Base-by-base conservation (phyloP, 768 basidiomycete genomes). In the Mycena galericulata region DNA sequence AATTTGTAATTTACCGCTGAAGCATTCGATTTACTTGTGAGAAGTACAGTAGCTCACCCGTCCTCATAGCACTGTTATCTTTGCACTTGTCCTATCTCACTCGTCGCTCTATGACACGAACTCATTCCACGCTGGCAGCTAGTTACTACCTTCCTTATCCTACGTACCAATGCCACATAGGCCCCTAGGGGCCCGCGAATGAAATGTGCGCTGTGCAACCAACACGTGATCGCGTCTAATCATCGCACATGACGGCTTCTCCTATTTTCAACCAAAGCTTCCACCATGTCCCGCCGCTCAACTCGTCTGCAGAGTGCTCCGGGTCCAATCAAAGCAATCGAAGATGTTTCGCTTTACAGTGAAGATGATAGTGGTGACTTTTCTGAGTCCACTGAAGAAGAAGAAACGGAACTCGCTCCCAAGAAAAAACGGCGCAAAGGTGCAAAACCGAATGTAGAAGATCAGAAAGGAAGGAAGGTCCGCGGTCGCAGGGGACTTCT, bases 371-470 rank as follows among this genome's bases (percentile, higher is more conserved):
- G 55, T 20, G 62, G 57, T 9, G 55, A 50, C 15, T 64, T 56
- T 54, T 8, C 29, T 22, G 55, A 67, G 8, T 10, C 11, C 17
- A 24, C 34, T 27, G 61, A 57, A 18, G 58, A 61, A 7, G 57
- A 60, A 46, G 66, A 68, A 43, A 27, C 54, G 18, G 61, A 63
- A 47, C 43, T 51, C 29, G 30, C 29, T 20, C 62, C 62, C 9
- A 41, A 45, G 41, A 63, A 50, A 47, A 68, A 68, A 59, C 55
- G 55, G 12, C 67, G 67, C 50, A 68, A 68, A 54, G 62, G 27
- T 38, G 54, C 36, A 2, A 47, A 60, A 46, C 38, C 54, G 3
- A 36, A 2, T 29, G 30, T 22, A 15, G 55, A 61, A n/a, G 61
- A 58, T 20, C 62, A 58, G 40, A 68, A 59, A 46, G 4, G 26